A percentile compares a stretch with the other conserved stretches of the same genome.
Conservation (phyloP, 2,329 filamentous ascomycete species). For the Xylaria sp. region DNA sequence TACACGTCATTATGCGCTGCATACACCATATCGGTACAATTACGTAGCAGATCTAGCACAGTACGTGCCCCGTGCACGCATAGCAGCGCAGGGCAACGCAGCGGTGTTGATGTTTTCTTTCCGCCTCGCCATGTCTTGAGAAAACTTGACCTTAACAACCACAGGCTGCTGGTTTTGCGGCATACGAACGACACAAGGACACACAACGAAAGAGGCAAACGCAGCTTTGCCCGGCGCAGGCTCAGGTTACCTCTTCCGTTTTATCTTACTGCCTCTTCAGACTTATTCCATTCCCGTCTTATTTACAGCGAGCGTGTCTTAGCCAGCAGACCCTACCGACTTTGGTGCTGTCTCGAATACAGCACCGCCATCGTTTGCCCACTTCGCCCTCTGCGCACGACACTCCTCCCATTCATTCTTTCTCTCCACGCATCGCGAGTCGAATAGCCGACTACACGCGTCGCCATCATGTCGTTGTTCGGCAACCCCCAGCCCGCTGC, state of each 20-base stretch:
- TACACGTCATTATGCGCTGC: no score
- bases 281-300: background rate
- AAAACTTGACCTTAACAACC: conserved; percentile 16
- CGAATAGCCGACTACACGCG: background rate
- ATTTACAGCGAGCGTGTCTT: background rate
- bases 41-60: background rate
- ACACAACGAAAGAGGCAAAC: background rate
- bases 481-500: conserved; percentile 11
- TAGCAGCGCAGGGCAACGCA: conserved; percentile 1
- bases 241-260: background rate
- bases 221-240: background rate
- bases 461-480: conserved; percentile 25
- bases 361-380: background rate
- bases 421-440: background rate
- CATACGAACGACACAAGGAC: background rate
- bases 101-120: conserved; percentile 30
- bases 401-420: background rate
- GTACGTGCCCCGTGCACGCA: conserved; percentile 21
- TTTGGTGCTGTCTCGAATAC: background rate
- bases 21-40: background rate
- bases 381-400: background rate
- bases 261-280: background rate
- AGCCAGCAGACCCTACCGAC: no score
- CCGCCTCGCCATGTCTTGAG: conserved; percentile 22
- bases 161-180: background rate